Percentiles rank a stretch among this genome's conserved stretches.
These are phyloP conservation scores for Hypoxylon fuscum DNA, from an alignment of 495 filamentous ascomycete species.

Conservation along the genomic window DNA sequence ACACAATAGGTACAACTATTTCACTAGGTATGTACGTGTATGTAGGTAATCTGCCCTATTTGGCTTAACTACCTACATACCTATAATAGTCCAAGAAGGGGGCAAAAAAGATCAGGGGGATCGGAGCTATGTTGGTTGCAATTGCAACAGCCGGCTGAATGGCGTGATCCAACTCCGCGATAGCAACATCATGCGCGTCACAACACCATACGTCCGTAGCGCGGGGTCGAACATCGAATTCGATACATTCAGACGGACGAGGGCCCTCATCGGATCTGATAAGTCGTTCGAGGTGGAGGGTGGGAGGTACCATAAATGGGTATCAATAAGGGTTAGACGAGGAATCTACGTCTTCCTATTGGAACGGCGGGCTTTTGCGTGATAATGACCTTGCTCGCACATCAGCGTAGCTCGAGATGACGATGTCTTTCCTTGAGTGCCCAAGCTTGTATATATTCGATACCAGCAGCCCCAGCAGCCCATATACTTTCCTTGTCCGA, in stretches of 20 bases:
- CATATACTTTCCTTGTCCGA: neutral
- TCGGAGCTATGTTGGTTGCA: constrained; percentile 26
- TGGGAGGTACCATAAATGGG: constrained; percentile 10
- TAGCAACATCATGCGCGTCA: constrained; percentile 41
- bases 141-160: constrained; percentile 31
- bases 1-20: constrained; percentile 19
- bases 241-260: constrained; percentile 21
- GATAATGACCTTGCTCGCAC: constrained; percentile 44
- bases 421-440: neutral
- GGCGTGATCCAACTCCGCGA: constrained; percentile 44
- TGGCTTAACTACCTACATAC: too few relatives aligned
- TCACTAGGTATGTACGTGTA: too few relatives aligned
- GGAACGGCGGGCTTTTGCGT: constrained; percentile 41
- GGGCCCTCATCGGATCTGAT: constrained; percentile 39
- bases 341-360: constrained; percentile 36
- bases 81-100: neutral
- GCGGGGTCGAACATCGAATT: constrained; percentile 31
- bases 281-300: constrained; percentile 22
- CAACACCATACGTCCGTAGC: constrained; percentile 7
- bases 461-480: neutral
- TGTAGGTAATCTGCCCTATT: too few relatives aligned
- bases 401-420: constrained; percentile 32
- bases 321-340: constrained; percentile 1
- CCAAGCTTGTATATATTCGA: constrained; percentile 21
- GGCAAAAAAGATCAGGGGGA: constrained; percentile 14